Percentiles rank a stretch among this genome's conserved stretches.
Evolutionary conservation across 345 rosid species (phyloP).

Genomic region (Euclidium syriacum): DNA sequence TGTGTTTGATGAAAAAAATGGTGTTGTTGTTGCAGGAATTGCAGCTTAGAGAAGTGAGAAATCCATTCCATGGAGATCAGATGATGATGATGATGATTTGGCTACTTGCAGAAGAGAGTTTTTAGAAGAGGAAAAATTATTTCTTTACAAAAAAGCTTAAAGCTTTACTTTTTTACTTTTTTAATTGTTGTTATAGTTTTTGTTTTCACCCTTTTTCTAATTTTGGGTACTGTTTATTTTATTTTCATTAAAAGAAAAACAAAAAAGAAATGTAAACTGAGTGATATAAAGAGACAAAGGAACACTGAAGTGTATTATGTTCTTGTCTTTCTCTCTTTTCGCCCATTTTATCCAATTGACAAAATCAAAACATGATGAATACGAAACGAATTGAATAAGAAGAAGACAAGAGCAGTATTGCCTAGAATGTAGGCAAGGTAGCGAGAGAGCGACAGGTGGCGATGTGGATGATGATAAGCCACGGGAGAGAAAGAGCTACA

Average conservation of each 20-base stretch:
- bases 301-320: slow-evolving; percentile 27
- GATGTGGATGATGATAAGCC: slow-evolving; percentile 35
- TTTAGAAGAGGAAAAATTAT: slow-evolving; percentile 29
- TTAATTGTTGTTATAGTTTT: slow-evolving; percentile 31
- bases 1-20: slow-evolving; percentile 9
- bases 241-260: neutral
- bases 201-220: slow-evolving; percentile 28
- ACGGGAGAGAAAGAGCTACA: slow-evolving; percentile 7
- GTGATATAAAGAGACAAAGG: slow-evolving; percentile 26
- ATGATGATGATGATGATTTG: slow-evolving; percentile 16
- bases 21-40: slow-evolving; percentile 21
- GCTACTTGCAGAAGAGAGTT: slow-evolving; percentile 25
- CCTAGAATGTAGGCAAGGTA: slow-evolving; percentile 30
- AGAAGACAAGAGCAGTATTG: slow-evolving; percentile 17
- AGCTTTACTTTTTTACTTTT: slow-evolving; percentile 22
- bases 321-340: slow-evolving; percentile 15
- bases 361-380: slow-evolving; percentile 14
- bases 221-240: slow-evolving; percentile 25
- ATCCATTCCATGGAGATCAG: slow-evolving; percentile 25
- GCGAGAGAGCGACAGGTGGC: slow-evolving; percentile 23
- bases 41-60: slow-evolving; percentile 34
- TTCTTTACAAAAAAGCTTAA: slow-evolving; percentile 8
- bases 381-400: slow-evolving; percentile 2
- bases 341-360: slow-evolving; percentile 10
- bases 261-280: slow-evolving; percentile 17